A percentile compares a stretch with the other conserved stretches of the same genome.
These are phyloP conservation scores for Colletotrichum shisoi DNA, from an alignment of 2,329 filamentous ascomycete genomes.

Conservation along the genomic window DNA sequence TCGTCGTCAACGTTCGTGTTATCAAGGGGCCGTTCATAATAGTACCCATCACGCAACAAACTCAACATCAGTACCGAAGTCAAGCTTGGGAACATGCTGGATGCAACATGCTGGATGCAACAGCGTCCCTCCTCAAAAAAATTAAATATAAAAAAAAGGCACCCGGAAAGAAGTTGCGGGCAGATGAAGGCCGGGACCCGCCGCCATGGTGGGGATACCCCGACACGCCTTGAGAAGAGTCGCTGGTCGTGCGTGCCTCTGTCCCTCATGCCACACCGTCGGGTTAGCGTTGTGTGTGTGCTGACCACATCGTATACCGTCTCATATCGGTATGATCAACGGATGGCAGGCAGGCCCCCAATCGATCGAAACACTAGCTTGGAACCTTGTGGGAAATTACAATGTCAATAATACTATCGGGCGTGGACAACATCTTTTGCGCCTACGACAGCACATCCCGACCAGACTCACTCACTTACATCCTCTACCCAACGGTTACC, in stretches of 20 bases:
- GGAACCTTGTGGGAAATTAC: neutral
- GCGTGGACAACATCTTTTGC: neutral
- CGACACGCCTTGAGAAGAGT: neutral
- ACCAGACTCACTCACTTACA: neutral
- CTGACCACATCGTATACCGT: constrained; percentile 6
- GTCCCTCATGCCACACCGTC: neutral
- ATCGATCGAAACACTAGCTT: constrained; percentile 24
- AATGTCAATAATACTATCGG: neutral
- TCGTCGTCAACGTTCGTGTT: constrained; percentile 1
- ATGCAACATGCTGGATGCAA: neutral
- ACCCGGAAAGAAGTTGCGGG: neutral
- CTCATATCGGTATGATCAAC: constrained; percentile 29
- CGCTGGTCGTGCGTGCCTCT: neutral
- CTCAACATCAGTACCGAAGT: neutral
- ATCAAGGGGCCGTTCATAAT: neutral
- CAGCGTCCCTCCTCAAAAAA: neutral
- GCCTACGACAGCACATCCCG: neutral
- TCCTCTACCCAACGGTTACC: too few species aligned
- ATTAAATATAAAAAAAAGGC: too few species aligned
- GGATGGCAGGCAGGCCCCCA: constrained; percentile 16
- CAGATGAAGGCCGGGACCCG: neutral
- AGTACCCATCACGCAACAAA: neutral
- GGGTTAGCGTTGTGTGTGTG: too few species aligned
- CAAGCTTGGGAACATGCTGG: neutral
- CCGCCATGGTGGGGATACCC: neutral